phyloP scores from a whole-genome alignment of 495 filamentous ascomycete species.

The Podospora didyma region DNA sequence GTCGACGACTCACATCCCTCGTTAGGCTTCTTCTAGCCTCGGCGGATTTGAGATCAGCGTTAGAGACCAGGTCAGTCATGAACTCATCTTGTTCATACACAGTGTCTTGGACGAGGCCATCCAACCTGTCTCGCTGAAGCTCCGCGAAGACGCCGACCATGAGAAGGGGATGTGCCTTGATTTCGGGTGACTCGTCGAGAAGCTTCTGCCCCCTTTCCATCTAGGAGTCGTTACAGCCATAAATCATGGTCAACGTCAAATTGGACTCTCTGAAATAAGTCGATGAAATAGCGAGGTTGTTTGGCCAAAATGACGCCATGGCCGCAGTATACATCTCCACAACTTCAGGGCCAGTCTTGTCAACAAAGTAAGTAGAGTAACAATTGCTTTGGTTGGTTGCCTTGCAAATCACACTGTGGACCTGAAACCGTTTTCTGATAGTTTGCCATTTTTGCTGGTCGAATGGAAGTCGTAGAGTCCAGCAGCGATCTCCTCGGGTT shows the following conservation, averaged over 20 bases:
- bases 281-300: conserved; percentile 7
- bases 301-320: neutral
- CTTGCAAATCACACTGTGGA: neutral
- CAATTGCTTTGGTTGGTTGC: neutral
- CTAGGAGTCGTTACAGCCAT: conserved; percentile 1
- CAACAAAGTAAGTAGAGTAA: neutral
- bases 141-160: conserved; percentile 14
- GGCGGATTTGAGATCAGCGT: neutral
- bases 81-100: neutral
- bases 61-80: neutral
- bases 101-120: neutral
- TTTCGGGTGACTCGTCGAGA: conserved; percentile 1
- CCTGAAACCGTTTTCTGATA: neutral
- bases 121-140: conserved; percentile 11
- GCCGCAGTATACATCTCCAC: conserved; percentile 4
- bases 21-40: neutral
- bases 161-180: conserved; percentile 10
- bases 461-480: neutral
- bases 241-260: conserved; percentile 7
- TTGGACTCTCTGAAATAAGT: conserved; percentile 4
- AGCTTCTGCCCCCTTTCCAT: conserved; percentile 3
- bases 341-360: neutral
- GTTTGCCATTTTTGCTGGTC: neutral
- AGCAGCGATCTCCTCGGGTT: neutral
- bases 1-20: neutral